A percentile compares a stretch with the other conserved stretches of the same genome.
Conservation (phyloP, 108 stramenopile species). For the Mayamaea pseudoterrestris region DNA sequence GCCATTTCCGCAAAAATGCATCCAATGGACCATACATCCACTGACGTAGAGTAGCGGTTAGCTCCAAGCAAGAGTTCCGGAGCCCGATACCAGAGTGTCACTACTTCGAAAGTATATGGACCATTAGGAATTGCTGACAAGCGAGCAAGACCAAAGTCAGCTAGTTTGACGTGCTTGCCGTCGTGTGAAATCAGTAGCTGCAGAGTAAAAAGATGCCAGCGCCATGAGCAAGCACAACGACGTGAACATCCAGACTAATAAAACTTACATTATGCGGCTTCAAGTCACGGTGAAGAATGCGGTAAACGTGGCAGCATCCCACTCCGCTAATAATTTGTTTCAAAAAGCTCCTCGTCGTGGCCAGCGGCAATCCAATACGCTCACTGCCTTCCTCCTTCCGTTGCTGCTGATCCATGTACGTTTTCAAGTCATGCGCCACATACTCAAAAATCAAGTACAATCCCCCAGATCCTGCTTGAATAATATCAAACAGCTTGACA, state of each 20-base stretch:
- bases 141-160: conserved; percentile 95
- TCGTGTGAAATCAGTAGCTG: conserved; percentile 67
- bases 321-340: conserved; percentile 77
- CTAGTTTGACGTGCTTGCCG: conserved; percentile 81
- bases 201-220: conserved; percentile 1
- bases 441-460: conserved; percentile 84
- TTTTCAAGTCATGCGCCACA: conserved; percentile 74
- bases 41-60: conserved; percentile 72
- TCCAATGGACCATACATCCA: conserved; percentile 94
- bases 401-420: conserved; percentile 69
- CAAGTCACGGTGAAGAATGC: conserved; percentile 85
- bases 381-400: conserved; percentile 57
- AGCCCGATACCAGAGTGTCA: conserved; percentile 97
- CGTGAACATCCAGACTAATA: neutral
- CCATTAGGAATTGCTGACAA: conserved; percentile 72
- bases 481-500: conserved; percentile 63
- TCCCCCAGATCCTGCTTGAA: conserved; percentile 66
- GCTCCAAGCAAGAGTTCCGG: conserved; percentile 93
- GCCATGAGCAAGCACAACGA: neutral
- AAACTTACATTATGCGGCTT: conserved; percentile 82
- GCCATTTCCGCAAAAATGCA: conserved; percentile 98
- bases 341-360: conserved; percentile 61
- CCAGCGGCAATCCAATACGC: conserved; percentile 52
- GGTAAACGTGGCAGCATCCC: conserved; percentile 78
- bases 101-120: conserved; percentile 86